Evolutionary conservation across 148 eudicot genomes (phyloP).

Genomic region (Beta vulgaris): DNA sequence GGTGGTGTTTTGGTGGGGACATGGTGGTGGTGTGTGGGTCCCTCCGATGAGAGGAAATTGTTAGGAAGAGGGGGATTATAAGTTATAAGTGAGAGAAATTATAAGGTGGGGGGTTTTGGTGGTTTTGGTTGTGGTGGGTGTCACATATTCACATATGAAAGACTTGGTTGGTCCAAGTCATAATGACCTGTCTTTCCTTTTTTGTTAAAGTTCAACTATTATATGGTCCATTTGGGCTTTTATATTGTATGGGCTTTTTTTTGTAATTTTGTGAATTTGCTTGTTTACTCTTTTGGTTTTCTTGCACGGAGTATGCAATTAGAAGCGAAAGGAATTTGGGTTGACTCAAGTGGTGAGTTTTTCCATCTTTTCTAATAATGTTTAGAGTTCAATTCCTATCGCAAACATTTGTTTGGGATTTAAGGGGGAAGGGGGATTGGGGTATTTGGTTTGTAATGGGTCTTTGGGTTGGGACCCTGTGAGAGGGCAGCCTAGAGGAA

Average conservation of each 20-base stretch:
- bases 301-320: no score
- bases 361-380: no score
- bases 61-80: neutral
- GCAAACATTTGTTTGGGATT: no score
- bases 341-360: no score
- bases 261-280: neutral
- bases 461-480: no score
- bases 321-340: no score
- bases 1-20: neutral
- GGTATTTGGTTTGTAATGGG: neutral
- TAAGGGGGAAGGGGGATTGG: no score
- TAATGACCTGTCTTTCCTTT: conserved; percentile 37
- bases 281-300: no score
- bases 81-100: neutral
- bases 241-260: neutral
- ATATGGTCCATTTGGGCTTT: neutral
- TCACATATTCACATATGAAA: no score
- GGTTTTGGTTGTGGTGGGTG: no score
- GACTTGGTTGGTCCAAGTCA: conserved; percentile 43
- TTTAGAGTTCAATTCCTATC: no score
- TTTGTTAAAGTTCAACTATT: neutral
- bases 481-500: no score
- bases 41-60: conserved; percentile 8
- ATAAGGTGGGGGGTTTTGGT: conserved; percentile 6
- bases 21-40: conserved; percentile 22